These are phyloP conservation scores for Geranium rotundifolium DNA, from an alignment of 345 rosid species.

Conservation along the genomic window DNA sequence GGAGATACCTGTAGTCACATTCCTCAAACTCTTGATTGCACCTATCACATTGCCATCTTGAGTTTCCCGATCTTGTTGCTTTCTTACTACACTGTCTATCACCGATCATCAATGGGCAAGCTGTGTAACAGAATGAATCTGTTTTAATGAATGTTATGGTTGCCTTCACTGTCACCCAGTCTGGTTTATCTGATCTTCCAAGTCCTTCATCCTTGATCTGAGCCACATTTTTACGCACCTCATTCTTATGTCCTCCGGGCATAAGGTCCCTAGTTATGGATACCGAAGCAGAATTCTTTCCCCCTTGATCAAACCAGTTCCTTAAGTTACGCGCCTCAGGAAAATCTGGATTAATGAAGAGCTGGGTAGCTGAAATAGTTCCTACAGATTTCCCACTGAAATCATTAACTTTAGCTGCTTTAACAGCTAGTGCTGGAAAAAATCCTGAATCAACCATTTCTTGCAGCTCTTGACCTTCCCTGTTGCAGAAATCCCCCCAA, in stretches of 20 bases:
- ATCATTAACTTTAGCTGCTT: constrained; percentile 80
- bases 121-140: constrained; percentile 76
- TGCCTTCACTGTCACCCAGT: constrained; percentile 72
- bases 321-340: constrained; percentile 53
- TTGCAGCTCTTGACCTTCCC: constrained; percentile 71
- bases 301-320: constrained; percentile 73
- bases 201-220: constrained; percentile 89
- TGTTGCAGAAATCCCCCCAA: constrained; percentile 88
- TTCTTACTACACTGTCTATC: constrained; percentile 80
- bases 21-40: constrained; percentile 81
- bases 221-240: constrained; percentile 52
- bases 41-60: constrained; percentile 71
- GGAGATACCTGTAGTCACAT: constrained; percentile 82
- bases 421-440: constrained; percentile 68
- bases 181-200: constrained; percentile 82
- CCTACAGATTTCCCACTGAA: constrained; percentile 81
- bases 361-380: constrained; percentile 72
- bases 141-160: constrained; percentile 58
- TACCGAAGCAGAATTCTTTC: constrained; percentile 40
- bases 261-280: constrained; percentile 67
- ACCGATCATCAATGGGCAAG: constrained; percentile 82
- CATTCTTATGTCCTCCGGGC: constrained; percentile 45
- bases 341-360: constrained; percentile 69
- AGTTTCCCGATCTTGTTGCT: constrained; percentile 43
- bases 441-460: constrained; percentile 59